Percentiles rank a stretch among this genome's conserved stretches.
phyloP scores from a whole-genome alignment of 1,284 basidiomycete species.

The Acaromyces ingoldii region DNA sequence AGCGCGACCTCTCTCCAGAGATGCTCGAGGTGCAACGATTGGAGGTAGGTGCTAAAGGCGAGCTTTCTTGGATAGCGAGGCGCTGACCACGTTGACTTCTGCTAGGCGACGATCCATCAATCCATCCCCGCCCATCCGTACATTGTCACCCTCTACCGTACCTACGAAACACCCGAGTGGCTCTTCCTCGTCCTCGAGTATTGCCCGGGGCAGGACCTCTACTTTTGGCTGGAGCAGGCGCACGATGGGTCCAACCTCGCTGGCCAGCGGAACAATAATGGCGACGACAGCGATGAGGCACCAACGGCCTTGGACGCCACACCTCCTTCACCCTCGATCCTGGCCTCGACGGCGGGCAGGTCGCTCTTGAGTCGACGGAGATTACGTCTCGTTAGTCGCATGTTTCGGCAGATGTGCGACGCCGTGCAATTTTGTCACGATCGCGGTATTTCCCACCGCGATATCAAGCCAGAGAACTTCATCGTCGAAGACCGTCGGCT shows the following conservation, averaged over 20 bases:
- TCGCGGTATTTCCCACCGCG: constrained; percentile 84
- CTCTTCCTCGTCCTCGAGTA: constrained; percentile 79
- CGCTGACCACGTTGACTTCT: constrained; percentile 10
- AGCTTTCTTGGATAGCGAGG: not conserved
- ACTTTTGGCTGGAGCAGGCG: constrained; percentile 82
- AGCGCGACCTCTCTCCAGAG: constrained; percentile 41
- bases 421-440: constrained; percentile 94
- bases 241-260: constrained; percentile 35
- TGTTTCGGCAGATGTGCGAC: constrained; percentile 98
- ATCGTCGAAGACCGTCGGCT: constrained; percentile 51
- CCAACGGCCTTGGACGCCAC: constrained; percentile 25
- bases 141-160: constrained; percentile 80
- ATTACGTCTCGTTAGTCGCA: constrained; percentile 83
- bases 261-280: constrained; percentile 2
- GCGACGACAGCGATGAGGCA: constrained; percentile 7
- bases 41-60: constrained; percentile 16
- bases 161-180: constrained; percentile 67
- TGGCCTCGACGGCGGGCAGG: constrained; percentile 68
- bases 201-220: constrained; percentile 82
- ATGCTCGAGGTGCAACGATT: constrained; percentile 46
- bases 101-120: constrained; percentile 92
- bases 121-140: constrained; percentile 84
- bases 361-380: constrained; percentile 79
- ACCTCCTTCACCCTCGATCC: constrained; percentile 86
- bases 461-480: constrained; percentile 79